Percentiles rank a stretch among this genome's conserved stretches.
phyloP scores from a whole-genome alignment of 192 early-diverging fungal genomes.

The Coemansia sp. region DNA sequence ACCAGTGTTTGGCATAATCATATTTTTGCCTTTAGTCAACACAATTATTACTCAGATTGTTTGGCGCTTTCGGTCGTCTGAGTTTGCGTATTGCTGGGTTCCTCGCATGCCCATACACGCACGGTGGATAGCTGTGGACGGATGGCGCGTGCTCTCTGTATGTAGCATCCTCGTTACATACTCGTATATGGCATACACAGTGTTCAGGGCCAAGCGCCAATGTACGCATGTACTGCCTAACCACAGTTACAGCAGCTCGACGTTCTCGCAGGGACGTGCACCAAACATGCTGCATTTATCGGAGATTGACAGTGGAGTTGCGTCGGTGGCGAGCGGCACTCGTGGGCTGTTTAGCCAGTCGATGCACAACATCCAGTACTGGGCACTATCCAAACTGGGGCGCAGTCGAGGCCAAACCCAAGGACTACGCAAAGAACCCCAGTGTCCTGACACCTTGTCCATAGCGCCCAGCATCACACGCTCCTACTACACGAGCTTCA shows the following conservation, averaged over 20 bases:
- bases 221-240: neutral
- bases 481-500: conserved; percentile 39
- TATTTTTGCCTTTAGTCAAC: conserved; percentile 33
- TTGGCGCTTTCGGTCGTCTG: conserved; percentile 46
- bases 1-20: conserved; percentile 30
- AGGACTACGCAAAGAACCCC: no score
- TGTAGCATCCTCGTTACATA: conserved; percentile 12
- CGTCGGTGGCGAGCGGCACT: neutral
- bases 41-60: conserved; percentile 33
- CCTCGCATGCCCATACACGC: conserved; percentile 45
- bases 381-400: conserved; percentile 38
- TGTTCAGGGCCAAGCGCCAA: neutral
- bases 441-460: no score
- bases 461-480: neutral
- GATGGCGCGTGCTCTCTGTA: conserved; percentile 32
- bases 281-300: neutral
- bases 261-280: neutral
- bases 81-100: conserved; percentile 51
- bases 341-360: conserved; percentile 44
- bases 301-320: conserved; percentile 27
- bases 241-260: neutral
- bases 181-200: conserved; percentile 2
- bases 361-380: conserved; percentile 34
- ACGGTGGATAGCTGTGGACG: conserved; percentile 49
- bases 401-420: conserved; percentile 21